Conservation (phyloP, 768 basidiomycete genomes). For the Suillus ampliporus region DNA sequence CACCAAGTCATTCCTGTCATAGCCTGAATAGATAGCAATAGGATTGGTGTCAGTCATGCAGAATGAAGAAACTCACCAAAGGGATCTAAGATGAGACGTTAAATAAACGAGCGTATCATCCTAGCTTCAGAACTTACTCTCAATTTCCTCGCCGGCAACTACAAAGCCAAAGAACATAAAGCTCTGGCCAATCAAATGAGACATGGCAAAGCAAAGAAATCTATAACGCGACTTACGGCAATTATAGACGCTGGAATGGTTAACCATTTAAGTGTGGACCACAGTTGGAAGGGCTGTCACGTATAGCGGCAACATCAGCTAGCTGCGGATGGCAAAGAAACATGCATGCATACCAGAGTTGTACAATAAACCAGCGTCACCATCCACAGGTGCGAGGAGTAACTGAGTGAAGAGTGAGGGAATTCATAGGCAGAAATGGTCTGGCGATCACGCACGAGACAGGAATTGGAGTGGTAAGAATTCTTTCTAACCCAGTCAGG, state of each 20-base stretch:
- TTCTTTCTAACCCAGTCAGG: conserved; percentile 72
- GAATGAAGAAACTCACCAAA: conserved; percentile 39
- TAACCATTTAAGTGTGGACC: conserved; percentile 55
- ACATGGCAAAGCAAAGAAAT: neutral
- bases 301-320: neutral
- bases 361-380: conserved; percentile 68
- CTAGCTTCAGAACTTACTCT: conserved; percentile 51
- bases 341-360: conserved; percentile 49
- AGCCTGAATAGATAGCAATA: conserved; percentile 38
- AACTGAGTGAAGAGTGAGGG: conserved; percentile 42
- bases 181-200: conserved; percentile 39
- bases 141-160: conserved; percentile 75
- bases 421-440: neutral
- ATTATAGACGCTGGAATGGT: conserved; percentile 68
- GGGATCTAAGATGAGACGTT: conserved; percentile 40
- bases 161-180: conserved; percentile 79
- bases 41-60: neutral
- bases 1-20: conserved; percentile 76
- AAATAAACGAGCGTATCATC: conserved; percentile 4
- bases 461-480: conserved; percentile 63
- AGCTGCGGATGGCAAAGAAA: neutral
- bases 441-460: neutral
- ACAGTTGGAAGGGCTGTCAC: conserved; percentile 69
- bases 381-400: conserved; percentile 70
- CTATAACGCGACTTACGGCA: conserved; percentile 41